Percentiles rank a stretch among this genome's conserved stretches.
phyloP scores from a whole-genome alignment of 495 filamentous ascomycete species.

The Terfezia claveryi region DNA sequence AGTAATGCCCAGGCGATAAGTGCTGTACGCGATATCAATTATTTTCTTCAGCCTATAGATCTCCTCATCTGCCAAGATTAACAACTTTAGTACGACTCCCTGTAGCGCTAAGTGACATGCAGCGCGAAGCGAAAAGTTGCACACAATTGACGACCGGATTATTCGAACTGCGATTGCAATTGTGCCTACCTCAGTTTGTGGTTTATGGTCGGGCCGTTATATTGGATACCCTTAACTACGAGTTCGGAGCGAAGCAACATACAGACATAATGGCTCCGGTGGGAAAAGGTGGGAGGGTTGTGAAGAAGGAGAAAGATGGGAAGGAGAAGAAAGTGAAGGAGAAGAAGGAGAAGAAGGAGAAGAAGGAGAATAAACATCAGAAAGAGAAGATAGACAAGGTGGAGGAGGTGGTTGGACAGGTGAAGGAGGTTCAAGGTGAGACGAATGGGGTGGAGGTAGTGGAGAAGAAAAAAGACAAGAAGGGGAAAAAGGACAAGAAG shows the following conservation, averaged over 20 bases:
- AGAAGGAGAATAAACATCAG: background rate
- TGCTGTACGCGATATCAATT: too few relatives aligned
- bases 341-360: conserved; percentile 1
- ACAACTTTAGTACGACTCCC: background rate
- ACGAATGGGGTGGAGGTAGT: background rate
- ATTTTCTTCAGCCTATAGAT: too few relatives aligned
- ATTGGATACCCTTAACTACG: background rate
- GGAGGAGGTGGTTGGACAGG: background rate
- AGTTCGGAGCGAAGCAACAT: too few relatives aligned
- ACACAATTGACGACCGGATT: background rate
- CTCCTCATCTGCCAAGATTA: background rate
- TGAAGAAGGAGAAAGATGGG: background rate
- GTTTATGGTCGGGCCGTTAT: background rate
- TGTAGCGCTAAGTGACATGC: too few relatives aligned
- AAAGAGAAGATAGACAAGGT: background rate
- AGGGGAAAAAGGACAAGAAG: conserved; percentile 4
- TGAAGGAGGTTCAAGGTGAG: background rate
- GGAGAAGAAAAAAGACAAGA: background rate
- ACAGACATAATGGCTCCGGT: background rate
- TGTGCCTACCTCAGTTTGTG: background rate
- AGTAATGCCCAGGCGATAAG: too few relatives aligned
- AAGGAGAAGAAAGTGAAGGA: background rate
- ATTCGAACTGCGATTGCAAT: background rate
- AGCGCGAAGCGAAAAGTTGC: background rate
- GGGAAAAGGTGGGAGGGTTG: background rate